These are phyloP conservation scores for Juglanconis juglandina DNA, from an alignment of 2,329 filamentous ascomycete species.

Conservation along the genomic window DNA sequence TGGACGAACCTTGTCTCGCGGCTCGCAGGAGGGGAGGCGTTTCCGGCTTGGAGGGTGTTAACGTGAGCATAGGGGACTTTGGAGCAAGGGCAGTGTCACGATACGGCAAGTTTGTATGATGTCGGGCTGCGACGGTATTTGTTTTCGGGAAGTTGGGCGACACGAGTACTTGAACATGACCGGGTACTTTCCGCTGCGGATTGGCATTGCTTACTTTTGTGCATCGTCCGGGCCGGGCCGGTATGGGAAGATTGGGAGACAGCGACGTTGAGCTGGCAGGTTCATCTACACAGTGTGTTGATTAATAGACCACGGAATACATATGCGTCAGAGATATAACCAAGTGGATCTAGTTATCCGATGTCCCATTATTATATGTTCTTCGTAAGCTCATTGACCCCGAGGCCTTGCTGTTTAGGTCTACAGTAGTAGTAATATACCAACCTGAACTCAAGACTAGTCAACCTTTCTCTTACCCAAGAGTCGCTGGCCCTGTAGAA, in stretches of 20 bases:
- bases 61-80: not conserved
- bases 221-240: not conserved
- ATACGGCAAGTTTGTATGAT: not conserved
- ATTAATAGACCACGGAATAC: not conserved
- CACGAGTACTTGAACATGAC: not conserved
- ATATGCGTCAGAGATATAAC: not conserved
- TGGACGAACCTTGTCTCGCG: too few species aligned
- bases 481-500: not conserved
- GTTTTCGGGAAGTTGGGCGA: not conserved
- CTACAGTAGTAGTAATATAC: not conserved
- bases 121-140: not conserved
- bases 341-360: too few species aligned
- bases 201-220: constrained; percentile 9
- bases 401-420: constrained; percentile 13
- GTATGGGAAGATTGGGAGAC: not conserved
- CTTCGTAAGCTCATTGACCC: constrained; percentile 6
- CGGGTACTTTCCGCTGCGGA: not conserved
- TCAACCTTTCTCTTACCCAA: not conserved
- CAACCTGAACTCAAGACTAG: not conserved
- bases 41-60: not conserved
- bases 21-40: not conserved
- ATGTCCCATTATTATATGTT: not conserved
- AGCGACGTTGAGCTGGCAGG: not conserved
- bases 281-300: constrained; percentile 1
- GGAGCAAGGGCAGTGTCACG: not conserved